Evolutionary conservation across 306 rosid species (phyloP).

Genomic region (Vicia faba): DNA sequence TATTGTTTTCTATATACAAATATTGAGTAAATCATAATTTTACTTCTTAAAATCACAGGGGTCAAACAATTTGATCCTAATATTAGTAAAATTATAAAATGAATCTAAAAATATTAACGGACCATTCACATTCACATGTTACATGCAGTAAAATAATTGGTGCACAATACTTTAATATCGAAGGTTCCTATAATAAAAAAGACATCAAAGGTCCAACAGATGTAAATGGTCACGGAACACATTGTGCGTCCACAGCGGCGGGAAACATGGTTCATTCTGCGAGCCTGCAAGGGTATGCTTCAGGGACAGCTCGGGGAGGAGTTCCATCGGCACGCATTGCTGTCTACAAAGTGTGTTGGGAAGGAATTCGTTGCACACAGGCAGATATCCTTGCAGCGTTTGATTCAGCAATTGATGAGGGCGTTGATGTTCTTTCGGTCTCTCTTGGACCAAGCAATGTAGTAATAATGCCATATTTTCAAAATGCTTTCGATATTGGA

Average conservation of each 20-base stretch:
- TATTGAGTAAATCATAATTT: no score
- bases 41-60: no score
- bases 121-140: background rate
- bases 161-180: constrained; percentile 39
- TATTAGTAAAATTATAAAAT: no score
- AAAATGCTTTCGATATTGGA: constrained; percentile 40
- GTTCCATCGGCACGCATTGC: constrained; percentile 48
- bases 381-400: constrained; percentile 42
- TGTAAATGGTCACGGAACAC: constrained; percentile 50
- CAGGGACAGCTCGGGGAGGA: constrained; percentile 49
- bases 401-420: constrained; percentile 56
- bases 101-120: no score
- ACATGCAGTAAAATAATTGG: constrained; percentile 53
- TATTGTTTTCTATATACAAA: no score
- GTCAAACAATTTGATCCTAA: no score
- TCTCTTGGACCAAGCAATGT: constrained; percentile 5
- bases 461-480: constrained; percentile 25
- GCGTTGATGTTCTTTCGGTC: constrained; percentile 51
- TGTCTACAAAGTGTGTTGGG: constrained; percentile 33
- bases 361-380: background rate
- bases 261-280: constrained; percentile 43
- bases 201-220: constrained; percentile 50
- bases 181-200: accelerated
- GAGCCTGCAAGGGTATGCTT: constrained; percentile 39
- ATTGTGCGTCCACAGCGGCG: constrained; percentile 50